A percentile compares a stretch with the other conserved stretches of the same genome.
These are phyloP conservation scores for Trichophaea hybrida DNA, from an alignment of 2,329 filamentous ascomycete genomes.

Conservation along the genomic window DNA sequence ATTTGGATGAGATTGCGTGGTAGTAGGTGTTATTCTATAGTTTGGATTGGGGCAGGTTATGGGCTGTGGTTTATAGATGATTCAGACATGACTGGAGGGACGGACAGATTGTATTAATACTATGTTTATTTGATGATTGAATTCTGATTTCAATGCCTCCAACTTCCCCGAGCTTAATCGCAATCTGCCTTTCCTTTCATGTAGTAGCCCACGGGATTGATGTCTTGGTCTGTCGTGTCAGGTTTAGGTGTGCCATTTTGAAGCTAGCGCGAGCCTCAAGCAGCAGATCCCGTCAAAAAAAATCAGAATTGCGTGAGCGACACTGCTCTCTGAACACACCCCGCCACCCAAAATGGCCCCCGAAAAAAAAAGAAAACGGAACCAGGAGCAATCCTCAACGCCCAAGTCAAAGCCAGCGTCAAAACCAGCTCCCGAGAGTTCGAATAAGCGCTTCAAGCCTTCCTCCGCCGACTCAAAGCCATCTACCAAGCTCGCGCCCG, in stretches of 20 bases:
- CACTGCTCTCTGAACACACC: not conserved
- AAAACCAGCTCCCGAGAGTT: not conserved
- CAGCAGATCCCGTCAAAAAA: not conserved
- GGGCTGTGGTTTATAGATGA: too few species aligned
- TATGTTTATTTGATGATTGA: too few species aligned
- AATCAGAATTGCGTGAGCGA: not conserved
- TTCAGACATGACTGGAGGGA: too few species aligned
- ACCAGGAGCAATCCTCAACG: constrained; percentile 11
- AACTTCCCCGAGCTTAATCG: too few species aligned
- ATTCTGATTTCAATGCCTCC: too few species aligned
- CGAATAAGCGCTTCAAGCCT: constrained; percentile 1
- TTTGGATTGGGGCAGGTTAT: too few species aligned
- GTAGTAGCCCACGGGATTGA: too few species aligned
- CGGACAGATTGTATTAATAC: too few species aligned
- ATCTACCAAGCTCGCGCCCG: not conserved
- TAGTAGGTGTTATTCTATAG: not conserved
- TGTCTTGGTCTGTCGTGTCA: too few species aligned
- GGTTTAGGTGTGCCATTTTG: too few species aligned
- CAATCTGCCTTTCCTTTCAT: too few species aligned
- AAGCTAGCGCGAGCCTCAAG: too few species aligned
- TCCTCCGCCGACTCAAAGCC: not conserved
- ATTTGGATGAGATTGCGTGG: constrained; percentile 33
- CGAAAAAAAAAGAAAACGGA: constrained; percentile 20
- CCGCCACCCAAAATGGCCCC: constrained; percentile 8
- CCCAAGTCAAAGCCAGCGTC: constrained; percentile 8